Base-by-base conservation (phyloP, 2,329 filamentous ascomycete species). In the Aspergillus chevalieri region DNA sequence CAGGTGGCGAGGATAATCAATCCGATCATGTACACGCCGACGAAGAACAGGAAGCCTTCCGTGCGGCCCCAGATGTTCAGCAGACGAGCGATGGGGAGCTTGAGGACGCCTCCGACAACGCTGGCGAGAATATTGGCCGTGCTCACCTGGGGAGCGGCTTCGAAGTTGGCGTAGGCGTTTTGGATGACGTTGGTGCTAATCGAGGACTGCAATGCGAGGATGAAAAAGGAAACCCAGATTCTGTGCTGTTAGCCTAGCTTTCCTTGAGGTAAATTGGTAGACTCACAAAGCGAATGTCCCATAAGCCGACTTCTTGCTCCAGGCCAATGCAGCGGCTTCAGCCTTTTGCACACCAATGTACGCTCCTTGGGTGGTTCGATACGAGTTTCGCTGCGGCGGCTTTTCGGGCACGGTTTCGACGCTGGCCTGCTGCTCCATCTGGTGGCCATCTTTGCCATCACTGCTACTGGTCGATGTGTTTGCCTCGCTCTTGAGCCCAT, bases 1-100 rank as follows among this genome's bases (percentile, higher is more conserved):
- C 81, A 85, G 1, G 73, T 71, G 1, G 85, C 83, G 61, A 85
- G 81, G 65, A 87, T 75, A 52, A 83, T 72, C 46, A 85, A 70
- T 10, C 77, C 76, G 0, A 77, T 45, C 0, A 75, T 68, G 60
- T 74, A 75, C 47, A 78, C 58, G 1, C 66, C 52, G 0, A 79
- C 62, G 53, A 78, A 78, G 39, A 81, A 47, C 2, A 75, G 53
- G 50, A 82, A 74, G n/a, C 78, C 82, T 59, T 83, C 76, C 0
- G 80, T 74, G 42, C 83, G 79, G 33, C 82, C 83, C 75, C 78
- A 85, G 19, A 83, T 67, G 63, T 85, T 80, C 46, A 85, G 69
- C 3, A 82, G 71, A 61, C 84, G 85, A 47, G 81, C 81, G 17
- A 83, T 71, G 1, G 82, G 78, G n/a, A 86, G 71, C 60, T 82